Evolutionary conservation across 2,329 filamentous ascomycete genomes (phyloP).

Genomic region (Aspergillus proliferans): DNA sequence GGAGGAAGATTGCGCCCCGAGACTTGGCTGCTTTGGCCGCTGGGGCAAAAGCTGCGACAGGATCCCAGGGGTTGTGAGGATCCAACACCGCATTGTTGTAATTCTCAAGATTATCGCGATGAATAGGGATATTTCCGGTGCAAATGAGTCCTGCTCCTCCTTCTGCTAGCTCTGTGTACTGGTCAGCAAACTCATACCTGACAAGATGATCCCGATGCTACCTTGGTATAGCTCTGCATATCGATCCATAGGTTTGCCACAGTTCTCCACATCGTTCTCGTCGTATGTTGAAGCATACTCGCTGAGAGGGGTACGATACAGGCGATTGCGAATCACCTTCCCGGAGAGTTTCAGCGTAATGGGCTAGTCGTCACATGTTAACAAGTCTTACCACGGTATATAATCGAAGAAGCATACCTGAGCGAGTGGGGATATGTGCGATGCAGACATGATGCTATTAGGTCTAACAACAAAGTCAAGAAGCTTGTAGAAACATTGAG

Average conservation of each 20-base stretch:
- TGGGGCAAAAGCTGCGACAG: conserved; percentile 17
- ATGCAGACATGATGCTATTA: too few relatives aligned
- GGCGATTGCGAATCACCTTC: conserved; percentile 15
- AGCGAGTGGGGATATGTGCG: too few relatives aligned
- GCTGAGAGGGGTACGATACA: conserved; percentile 18
- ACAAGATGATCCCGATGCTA: too few relatives aligned
- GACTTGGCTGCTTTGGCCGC: conserved; percentile 16
- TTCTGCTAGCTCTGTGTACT: conserved; percentile 5
- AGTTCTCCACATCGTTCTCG: conserved; percentile 16
- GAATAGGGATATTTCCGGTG: conserved; percentile 22
- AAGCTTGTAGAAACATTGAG: too few relatives aligned
- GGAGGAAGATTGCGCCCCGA: conserved; percentile 16
- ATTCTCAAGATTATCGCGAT: conserved; percentile 20
- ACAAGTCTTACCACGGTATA: too few relatives aligned
- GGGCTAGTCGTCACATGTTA: conserved; percentile 4
- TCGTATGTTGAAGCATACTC: conserved; percentile 18
- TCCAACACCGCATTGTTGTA: conserved; percentile 23
- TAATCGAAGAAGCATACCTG: too few relatives aligned
- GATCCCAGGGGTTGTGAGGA: conserved; percentile 15
- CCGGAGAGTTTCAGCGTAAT: conserved; percentile 15
- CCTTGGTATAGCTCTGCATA: conserved; percentile 18
- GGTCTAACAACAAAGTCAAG: too few relatives aligned
- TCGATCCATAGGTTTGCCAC: conserved; percentile 12
- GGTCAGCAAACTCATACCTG: too few relatives aligned
- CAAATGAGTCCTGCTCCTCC: conserved; percentile 19